Evolutionary conservation across 371 early-diverging fungal species (phyloP).

Genomic region (Mortierella sp.): DNA sequence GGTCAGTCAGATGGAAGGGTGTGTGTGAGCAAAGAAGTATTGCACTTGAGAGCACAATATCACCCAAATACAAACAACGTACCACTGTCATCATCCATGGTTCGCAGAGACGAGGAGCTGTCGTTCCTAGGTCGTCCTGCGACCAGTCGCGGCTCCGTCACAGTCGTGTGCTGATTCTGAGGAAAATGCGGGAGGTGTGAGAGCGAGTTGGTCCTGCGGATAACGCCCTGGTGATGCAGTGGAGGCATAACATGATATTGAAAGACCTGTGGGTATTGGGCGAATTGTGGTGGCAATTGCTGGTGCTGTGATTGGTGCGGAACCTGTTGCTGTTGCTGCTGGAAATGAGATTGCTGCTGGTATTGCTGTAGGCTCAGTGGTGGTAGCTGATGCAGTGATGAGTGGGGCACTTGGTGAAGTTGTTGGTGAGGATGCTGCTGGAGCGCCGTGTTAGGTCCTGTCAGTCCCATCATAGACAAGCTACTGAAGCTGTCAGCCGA

Average conservation of each 20-base stretch:
- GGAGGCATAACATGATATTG: slow-evolving; percentile 28
- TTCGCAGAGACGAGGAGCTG: slow-evolving; percentile 37
- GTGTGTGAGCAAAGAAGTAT: neutral
- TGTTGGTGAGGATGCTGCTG: slow-evolving; percentile 26
- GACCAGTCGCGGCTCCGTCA: slow-evolving; percentile 39
- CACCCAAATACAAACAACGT: slow-evolving; percentile 12
- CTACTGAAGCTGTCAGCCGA: slow-evolving; percentile 22
- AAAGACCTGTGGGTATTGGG: slow-evolving; percentile 39
- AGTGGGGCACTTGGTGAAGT: slow-evolving; percentile 19
- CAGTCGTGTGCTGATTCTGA: slow-evolving; percentile 24
- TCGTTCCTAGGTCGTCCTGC: slow-evolving; percentile 54
- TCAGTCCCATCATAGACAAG: slow-evolving; percentile 36
- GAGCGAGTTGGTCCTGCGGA: slow-evolving; percentile 54
- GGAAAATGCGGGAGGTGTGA: slow-evolving; percentile 41
- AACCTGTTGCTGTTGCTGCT: slow-evolving; percentile 16
- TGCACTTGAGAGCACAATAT: neutral
- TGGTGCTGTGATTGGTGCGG: slow-evolving; percentile 19
- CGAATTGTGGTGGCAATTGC: slow-evolving; percentile 32
- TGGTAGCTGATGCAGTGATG: slow-evolving; percentile 11
- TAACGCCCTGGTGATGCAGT: slow-evolving; percentile 21
- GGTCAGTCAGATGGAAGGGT: neutral
- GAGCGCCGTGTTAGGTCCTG: slow-evolving; percentile 21
- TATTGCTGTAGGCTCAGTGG: slow-evolving; percentile 16
- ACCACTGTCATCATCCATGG: slow-evolving; percentile 45
- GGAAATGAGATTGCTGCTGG: slow-evolving; percentile 27